Conservation (phyloP, 2,329 filamentous ascomycete genomes). For the Mycosphaerella sp. region DNA sequence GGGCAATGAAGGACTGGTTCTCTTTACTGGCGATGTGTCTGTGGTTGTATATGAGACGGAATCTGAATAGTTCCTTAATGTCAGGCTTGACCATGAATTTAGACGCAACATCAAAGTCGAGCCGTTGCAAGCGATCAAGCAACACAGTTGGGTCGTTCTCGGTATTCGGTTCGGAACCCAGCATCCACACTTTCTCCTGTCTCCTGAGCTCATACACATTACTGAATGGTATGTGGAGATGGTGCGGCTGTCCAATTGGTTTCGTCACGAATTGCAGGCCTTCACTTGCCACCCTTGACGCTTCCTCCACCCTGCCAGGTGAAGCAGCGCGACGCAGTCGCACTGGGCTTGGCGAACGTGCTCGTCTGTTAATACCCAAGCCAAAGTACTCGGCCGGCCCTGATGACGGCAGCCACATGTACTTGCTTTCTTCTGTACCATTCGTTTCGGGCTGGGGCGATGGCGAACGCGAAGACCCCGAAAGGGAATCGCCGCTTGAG, state of each 20-base stretch:
- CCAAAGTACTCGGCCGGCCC: slow-evolving; percentile 21
- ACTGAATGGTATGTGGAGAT: slow-evolving; percentile 22
- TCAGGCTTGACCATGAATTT: slow-evolving; percentile 33
- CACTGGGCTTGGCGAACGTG: slow-evolving; percentile 19
- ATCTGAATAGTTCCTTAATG: slow-evolving; percentile 30
- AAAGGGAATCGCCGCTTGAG: slow-evolving; percentile 20
- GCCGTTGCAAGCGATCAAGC: slow-evolving; percentile 20
- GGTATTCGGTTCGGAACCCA: slow-evolving; percentile 27
- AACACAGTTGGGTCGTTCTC: slow-evolving; percentile 25
- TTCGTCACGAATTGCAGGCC: slow-evolving; percentile 24
- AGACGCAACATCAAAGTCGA: slow-evolving; percentile 24
- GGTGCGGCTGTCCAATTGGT: slow-evolving; percentile 19
- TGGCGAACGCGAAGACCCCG: slow-evolving; percentile 21
- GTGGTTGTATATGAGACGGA: slow-evolving; percentile 36
- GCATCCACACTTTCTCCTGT: slow-evolving; percentile 25
- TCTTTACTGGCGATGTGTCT: slow-evolving; percentile 31
- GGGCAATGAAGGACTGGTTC: slow-evolving; percentile 39
- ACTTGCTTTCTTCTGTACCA: slow-evolving; percentile 12
- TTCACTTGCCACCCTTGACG: slow-evolving; percentile 1
- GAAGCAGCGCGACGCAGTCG: slow-evolving; percentile 9
- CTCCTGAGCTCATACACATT: slow-evolving; percentile 28
- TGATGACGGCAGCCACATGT: slow-evolving; percentile 18
- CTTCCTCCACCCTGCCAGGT: slow-evolving; percentile 1
- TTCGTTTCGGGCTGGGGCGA: slow-evolving; percentile 15
- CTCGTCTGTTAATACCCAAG: slow-evolving; percentile 12